Evolutionary conservation across 2,329 filamentous ascomycete species (phyloP).

Genomic region (Calonectria fujianensis): DNA sequence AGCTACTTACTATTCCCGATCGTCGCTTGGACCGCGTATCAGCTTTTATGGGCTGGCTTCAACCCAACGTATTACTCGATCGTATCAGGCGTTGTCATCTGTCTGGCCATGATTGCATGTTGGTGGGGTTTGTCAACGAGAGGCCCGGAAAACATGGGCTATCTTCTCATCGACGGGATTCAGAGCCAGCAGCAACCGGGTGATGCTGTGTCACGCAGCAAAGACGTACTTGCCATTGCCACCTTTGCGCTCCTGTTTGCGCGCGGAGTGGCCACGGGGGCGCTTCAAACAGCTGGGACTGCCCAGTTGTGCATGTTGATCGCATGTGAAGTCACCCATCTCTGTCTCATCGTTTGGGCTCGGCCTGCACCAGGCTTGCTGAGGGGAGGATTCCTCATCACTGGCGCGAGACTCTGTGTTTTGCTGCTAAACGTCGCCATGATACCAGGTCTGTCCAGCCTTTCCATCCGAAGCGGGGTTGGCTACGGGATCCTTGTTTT

Average conservation of each 20-base stretch:
- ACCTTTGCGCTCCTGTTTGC: constrained; percentile 43
- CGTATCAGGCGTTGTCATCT: constrained; percentile 58
- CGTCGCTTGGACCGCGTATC: constrained; percentile 82
- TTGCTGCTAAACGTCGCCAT: constrained; percentile 64
- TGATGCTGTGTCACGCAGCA: constrained; percentile 59
- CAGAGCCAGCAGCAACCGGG: constrained; percentile 82
- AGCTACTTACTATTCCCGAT: constrained; percentile 86
- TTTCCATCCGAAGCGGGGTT: constrained; percentile 78
- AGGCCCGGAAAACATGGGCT: constrained; percentile 42
- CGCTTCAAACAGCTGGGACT: constrained; percentile 35
- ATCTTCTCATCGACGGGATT: constrained; percentile 68
- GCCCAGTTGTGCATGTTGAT: constrained; percentile 39
- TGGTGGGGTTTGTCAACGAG: constrained; percentile 56
- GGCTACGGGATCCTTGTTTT: constrained; percentile 81
- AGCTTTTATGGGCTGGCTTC: constrained; percentile 66
- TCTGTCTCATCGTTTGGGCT: constrained; percentile 67
- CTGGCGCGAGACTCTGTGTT: constrained; percentile 29
- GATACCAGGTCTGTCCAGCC: constrained; percentile 76
- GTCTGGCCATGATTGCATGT: constrained; percentile 50
- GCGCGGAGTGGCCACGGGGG: constrained; percentile 42
- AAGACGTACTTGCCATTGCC: constrained; percentile 66
- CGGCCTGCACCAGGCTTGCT: constrained; percentile 70
- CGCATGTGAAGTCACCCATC: constrained; percentile 37
- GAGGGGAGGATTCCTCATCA: constrained; percentile 26
- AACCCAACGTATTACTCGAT: constrained; percentile 53